A percentile compares a stretch with the other conserved stretches of the same genome.
phyloP scores from a whole-genome alignment of 129 eudicot species.

The Lonicera japonica region DNA sequence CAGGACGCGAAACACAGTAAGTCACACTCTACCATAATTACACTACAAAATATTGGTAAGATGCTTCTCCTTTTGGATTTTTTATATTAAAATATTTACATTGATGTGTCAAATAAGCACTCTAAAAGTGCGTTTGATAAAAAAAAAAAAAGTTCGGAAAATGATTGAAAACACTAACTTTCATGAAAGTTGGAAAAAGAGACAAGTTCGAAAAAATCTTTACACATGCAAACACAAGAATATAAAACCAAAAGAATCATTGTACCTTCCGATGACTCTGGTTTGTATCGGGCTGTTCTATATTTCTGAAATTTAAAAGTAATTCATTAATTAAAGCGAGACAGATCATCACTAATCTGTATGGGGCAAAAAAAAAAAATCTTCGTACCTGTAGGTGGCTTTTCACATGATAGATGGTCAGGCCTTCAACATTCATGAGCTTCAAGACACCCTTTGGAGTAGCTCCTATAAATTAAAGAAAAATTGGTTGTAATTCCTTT shows the following conservation, averaged over 20 bases:
- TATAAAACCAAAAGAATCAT: neutral
- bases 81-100: too few relatives aligned
- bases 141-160: too few relatives aligned
- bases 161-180: too few relatives aligned
- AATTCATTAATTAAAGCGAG: neutral
- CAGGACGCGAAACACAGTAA: too few relatives aligned
- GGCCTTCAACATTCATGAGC: conserved; percentile 91
- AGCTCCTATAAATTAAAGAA: conserved; percentile 48
- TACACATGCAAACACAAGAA: neutral
- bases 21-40: too few relatives aligned
- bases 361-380: conserved; percentile 1
- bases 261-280: conserved; percentile 83
- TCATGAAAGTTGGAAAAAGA: too few relatives aligned
- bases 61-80: too few relatives aligned
- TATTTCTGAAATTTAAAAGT: conserved; percentile 63
- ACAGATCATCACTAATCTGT: neutral
- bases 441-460: conserved; percentile 91
- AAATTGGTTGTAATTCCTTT: too few relatives aligned
- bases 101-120: too few relatives aligned
- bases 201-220: neutral
- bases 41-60: too few relatives aligned
- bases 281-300: conserved; percentile 87
- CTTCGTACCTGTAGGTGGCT: conserved; percentile 79
- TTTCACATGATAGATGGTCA: conserved; percentile 93
- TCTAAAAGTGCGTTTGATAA: too few relatives aligned